Percentiles rank a stretch among this genome's conserved stretches.
Conservation (phyloP, 2,329 filamentous ascomycete species). For the Penicillium thymicola region DNA sequence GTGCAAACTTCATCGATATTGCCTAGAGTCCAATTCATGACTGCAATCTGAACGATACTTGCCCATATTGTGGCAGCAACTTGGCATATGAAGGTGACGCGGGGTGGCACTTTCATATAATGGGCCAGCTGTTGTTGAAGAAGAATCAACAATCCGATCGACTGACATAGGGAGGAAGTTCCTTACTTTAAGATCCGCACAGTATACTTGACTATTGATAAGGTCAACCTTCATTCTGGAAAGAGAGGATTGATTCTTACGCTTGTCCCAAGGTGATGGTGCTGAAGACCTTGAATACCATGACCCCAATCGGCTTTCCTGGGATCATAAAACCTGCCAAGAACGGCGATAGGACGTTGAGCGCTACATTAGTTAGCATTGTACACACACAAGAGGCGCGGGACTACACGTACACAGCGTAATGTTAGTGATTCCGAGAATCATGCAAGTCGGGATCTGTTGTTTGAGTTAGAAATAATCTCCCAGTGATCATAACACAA, state of each 20-base stretch:
- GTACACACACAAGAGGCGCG: no score
- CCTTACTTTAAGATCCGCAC: constrained; percentile 16
- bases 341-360: constrained; percentile 26
- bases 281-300: constrained; percentile 28
- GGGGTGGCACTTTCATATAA: constrained; percentile 39
- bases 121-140: constrained; percentile 18
- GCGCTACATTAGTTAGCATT: constrained; percentile 11
- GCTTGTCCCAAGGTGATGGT: constrained; percentile 27
- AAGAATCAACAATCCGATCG: neutral
- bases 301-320: constrained; percentile 25
- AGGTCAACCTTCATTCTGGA: neutral
- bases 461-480: neutral
- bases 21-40: constrained; percentile 46
- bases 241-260: constrained; percentile 7
- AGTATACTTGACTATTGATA: constrained; percentile 13
- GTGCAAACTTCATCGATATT: constrained; percentile 45
- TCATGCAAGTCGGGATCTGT: constrained; percentile 25
- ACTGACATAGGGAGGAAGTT: neutral
- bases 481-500: neutral
- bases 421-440: constrained; percentile 23
- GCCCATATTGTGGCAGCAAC: constrained; percentile 47
- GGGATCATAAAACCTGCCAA: constrained; percentile 26
- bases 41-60: constrained; percentile 45
- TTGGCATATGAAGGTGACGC: constrained; percentile 50
- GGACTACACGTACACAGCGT: constrained; percentile 13